A percentile compares a stretch with the other conserved stretches of the same genome.
phyloP scores from a whole-genome alignment of 192 early-diverging fungal species.

The Backusella westeae region DNA sequence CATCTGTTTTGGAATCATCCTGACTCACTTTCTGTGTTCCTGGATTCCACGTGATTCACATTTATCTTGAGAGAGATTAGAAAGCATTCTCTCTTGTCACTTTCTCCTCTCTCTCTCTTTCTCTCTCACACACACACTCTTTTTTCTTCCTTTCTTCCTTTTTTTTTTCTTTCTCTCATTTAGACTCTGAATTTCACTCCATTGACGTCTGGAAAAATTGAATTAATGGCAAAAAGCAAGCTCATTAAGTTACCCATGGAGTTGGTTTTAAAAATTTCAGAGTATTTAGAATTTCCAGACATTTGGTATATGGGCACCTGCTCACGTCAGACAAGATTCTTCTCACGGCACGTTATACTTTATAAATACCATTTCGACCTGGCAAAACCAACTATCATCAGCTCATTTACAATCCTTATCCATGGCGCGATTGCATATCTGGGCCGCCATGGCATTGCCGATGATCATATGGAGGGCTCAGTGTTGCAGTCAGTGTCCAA shows the following conservation, averaged over 20 bases:
- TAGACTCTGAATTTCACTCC: background rate
- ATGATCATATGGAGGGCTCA: background rate
- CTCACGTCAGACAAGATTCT: background rate
- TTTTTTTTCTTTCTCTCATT: background rate
- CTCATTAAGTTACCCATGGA: conserved; percentile 10
- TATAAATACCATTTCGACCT: conserved; percentile 7
- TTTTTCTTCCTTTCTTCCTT: background rate
- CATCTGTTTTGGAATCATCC: background rate
- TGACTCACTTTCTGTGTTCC: conserved; percentile 1
- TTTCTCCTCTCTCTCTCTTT: background rate
- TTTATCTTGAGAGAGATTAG: background rate
- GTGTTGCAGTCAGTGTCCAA: conserved; percentile 4
- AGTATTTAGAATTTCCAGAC: background rate
- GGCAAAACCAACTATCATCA: conserved; percentile 1
- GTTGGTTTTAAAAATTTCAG: conserved; percentile 8
- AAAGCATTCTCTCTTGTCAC: background rate
- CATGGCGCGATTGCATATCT: conserved; percentile 17
- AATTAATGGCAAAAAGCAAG: background rate
- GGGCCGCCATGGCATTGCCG: background rate
- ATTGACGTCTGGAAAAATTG: background rate
- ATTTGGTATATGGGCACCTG: conserved; percentile 19
- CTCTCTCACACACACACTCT: background rate
- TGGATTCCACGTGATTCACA: background rate
- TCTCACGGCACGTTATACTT: background rate
- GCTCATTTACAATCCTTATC: conserved; percentile 5